phyloP scores from a whole-genome alignment of 805 yeast species.

The Starmerella bombi region DNA sequence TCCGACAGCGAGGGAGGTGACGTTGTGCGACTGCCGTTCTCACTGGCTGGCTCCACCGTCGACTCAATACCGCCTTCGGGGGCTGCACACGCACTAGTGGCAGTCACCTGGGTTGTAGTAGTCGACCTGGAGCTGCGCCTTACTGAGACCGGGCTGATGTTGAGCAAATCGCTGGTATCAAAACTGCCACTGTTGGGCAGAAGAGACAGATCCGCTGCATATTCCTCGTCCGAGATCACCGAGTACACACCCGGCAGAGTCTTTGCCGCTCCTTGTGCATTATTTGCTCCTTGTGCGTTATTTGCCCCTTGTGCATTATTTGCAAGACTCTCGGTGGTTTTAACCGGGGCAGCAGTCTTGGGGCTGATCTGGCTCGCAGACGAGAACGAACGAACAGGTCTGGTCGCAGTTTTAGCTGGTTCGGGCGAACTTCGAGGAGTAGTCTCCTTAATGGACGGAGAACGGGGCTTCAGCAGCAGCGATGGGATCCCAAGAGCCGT shows the following conservation, averaged over 20 bases:
- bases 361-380: background rate
- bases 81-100: background rate
- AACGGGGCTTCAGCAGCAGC: background rate
- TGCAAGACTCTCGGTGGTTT: background rate
- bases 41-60: too few relatives aligned
- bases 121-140: constrained; percentile 2
- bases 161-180: constrained; percentile 1
- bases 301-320: background rate
- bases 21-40: too few relatives aligned
- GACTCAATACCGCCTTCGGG: background rate
- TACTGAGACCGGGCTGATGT: constrained; percentile 5
- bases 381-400: background rate
- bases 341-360: background rate
- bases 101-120: constrained; percentile 8
- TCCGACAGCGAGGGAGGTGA: too few relatives aligned
- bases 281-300: background rate
- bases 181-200: background rate
- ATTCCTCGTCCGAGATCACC: background rate
- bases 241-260: background rate
- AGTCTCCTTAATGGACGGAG: background rate
- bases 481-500: too few relatives aligned
- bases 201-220: background rate
- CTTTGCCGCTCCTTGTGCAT: background rate
- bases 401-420: background rate
- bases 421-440: background rate